phyloP scores from a whole-genome alignment of 148 eudicot species.

The Vaccinium corymbosum region DNA sequence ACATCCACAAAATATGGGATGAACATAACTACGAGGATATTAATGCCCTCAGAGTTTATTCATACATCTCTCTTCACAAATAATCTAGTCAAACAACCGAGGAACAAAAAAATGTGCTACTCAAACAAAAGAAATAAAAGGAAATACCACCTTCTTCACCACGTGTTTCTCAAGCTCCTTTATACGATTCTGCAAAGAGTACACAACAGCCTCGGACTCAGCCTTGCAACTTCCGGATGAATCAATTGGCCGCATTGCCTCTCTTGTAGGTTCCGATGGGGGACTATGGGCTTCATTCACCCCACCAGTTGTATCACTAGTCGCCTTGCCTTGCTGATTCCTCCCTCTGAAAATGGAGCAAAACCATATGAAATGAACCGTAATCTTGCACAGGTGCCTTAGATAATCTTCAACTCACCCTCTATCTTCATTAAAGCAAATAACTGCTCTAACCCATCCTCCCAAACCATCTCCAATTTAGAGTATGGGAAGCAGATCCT shows the following conservation, averaged over 20 bases:
- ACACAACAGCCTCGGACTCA: slow-evolving; percentile 43
- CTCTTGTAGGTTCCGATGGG: slow-evolving; percentile 36
- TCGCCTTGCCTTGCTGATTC: slow-evolving; percentile 46
- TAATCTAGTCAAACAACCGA: not conserved
- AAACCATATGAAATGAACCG: not conserved
- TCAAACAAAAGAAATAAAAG: not conserved
- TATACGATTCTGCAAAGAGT: slow-evolving; percentile 41
- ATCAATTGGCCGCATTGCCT: slow-evolving; percentile 26
- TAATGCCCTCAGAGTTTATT: not conserved
- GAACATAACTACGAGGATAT: not conserved
- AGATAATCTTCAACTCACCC: not conserved
- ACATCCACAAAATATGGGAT: not conserved
- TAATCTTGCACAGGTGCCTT: not conserved
- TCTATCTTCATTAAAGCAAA: not conserved
- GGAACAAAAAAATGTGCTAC: not conserved
- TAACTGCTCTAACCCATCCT: not conserved
- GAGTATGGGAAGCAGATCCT: not conserved
- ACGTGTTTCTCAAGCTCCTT: slow-evolving; percentile 51
- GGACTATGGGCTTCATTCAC: slow-evolving; percentile 37
- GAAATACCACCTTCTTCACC: slow-evolving; percentile 15
- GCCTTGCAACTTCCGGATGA: slow-evolving; percentile 40
- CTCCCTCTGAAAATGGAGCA: slow-evolving; percentile 40
- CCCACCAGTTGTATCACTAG: slow-evolving; percentile 36
- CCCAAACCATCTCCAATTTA: not conserved
- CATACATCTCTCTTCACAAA: not conserved